phyloP scores from a whole-genome alignment of 768 basidiomycete genomes.

The Tricholomella constricta region DNA sequence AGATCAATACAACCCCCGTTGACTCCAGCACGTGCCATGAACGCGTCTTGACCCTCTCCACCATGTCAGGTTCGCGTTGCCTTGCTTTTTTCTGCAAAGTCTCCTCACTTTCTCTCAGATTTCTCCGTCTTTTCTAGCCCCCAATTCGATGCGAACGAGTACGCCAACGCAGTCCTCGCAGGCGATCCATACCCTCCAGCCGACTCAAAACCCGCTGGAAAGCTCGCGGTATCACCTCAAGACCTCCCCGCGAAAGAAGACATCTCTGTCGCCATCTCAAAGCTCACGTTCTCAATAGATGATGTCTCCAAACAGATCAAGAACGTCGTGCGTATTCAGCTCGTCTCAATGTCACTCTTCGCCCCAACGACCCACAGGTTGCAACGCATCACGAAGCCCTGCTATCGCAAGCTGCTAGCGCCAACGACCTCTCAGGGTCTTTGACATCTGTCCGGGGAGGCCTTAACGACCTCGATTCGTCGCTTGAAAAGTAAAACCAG shows the following conservation, averaged over 20 bases:
- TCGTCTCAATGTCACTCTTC: not conserved
- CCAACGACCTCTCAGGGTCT: slow-evolving; percentile 70
- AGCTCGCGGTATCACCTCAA: slow-evolving; percentile 35
- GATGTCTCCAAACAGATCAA: slow-evolving; percentile 92
- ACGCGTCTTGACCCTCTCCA: not conserved
- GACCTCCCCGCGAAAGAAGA: slow-evolving; percentile 77
- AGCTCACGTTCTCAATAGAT: slow-evolving; percentile 85
- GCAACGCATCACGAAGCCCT: slow-evolving; percentile 81
- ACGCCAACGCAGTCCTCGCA: slow-evolving; percentile 88
- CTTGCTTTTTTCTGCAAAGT: not conserved
- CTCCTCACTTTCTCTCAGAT: slow-evolving; percentile 42
- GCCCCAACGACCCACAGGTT: slow-evolving; percentile 49
- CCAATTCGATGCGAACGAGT: slow-evolving; percentile 85
- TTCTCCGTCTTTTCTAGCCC: slow-evolving; percentile 73
- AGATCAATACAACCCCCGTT: too few species aligned
- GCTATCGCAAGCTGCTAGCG: slow-evolving; percentile 77
- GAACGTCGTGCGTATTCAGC: slow-evolving; percentile 58
- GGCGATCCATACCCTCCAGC: slow-evolving; percentile 70
- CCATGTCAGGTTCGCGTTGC: slow-evolving; percentile 13
- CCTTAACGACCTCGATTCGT: slow-evolving; percentile 70
- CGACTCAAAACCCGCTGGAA: slow-evolving; percentile 33
- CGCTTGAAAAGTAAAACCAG: slow-evolving; percentile 69
- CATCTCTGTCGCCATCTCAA: slow-evolving; percentile 85
- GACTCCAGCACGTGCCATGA: too few species aligned
- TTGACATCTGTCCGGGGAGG: slow-evolving; percentile 67